These are phyloP conservation scores for Perilla frutescens DNA, from an alignment of 257 asterid species.

Conservation along the genomic window DNA sequence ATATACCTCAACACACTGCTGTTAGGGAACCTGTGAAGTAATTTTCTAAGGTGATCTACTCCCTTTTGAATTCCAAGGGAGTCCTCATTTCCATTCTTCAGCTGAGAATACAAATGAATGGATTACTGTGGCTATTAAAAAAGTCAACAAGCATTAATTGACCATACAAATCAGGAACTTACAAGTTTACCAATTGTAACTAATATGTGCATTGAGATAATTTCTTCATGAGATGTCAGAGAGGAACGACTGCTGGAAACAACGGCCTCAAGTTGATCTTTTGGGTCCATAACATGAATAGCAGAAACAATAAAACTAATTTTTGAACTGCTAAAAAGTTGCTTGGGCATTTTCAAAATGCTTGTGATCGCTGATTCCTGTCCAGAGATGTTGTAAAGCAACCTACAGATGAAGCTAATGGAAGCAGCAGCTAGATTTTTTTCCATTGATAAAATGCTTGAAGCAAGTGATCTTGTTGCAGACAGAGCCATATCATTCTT, in stretches of 20 bases:
- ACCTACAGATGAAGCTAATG: conserved; percentile 70
- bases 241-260: conserved; percentile 72
- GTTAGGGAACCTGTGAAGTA: conserved; percentile 85
- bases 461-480: conserved; percentile 65
- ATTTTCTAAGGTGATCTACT: conserved; percentile 77
- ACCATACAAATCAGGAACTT: conserved; percentile 44
- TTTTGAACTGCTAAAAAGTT: conserved; percentile 66
- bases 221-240: conserved; percentile 62
- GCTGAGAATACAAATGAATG: conserved; percentile 55
- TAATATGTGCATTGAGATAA: conserved; percentile 68
- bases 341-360: conserved; percentile 85
- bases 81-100: conserved; percentile 56
- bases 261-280: conserved; percentile 70
- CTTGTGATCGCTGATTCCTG: conserved; percentile 68
- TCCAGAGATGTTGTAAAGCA: conserved; percentile 75
- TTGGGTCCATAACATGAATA: conserved; percentile 74
- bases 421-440: conserved; percentile 64
- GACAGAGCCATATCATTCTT: conserved; percentile 74
- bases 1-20: conserved; percentile 75
- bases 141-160: conserved; percentile 22
- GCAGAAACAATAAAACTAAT: conserved; percentile 72
- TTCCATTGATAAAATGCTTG: conserved; percentile 70
- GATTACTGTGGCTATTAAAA: conserved; percentile 8
- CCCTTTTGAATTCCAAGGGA: conserved; percentile 72
- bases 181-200: conserved; percentile 80